Evolutionary conservation across 345 rosid genomes (phyloP).

Genomic region (Physaria fendleri): DNA sequence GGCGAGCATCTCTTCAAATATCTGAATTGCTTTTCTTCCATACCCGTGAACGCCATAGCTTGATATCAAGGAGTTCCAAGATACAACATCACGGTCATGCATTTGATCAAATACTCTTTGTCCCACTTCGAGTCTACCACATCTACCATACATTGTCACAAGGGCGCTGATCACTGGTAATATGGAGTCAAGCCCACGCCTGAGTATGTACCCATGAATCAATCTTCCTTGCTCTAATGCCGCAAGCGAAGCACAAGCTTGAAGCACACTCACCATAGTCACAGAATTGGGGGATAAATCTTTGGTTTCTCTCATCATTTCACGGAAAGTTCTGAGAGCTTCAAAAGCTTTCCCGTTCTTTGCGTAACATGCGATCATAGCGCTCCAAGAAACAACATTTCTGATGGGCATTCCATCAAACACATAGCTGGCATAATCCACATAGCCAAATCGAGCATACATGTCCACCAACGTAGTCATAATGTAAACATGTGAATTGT

Average conservation of each 20-base stretch:
- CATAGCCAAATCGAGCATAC: conserved; percentile 77
- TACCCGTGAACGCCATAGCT: conserved; percentile 78
- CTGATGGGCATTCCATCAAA: conserved; percentile 52
- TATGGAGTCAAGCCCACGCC: conserved; percentile 70
- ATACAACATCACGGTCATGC: conserved; percentile 63
- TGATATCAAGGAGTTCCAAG: conserved; percentile 86
- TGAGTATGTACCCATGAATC: conserved; percentile 69
- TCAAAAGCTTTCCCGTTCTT: conserved; percentile 57
- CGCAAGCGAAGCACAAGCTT: conserved; percentile 81
- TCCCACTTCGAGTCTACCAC: conserved; percentile 68
- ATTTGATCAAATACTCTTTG: conserved; percentile 58
- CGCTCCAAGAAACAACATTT: conserved; percentile 90
- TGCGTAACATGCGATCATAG: conserved; percentile 76
- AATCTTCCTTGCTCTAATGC: conserved; percentile 79
- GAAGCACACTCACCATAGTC: conserved; percentile 89
- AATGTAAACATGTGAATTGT: conserved; percentile 52
- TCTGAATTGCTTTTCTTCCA: conserved; percentile 58
- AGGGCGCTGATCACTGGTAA: conserved; percentile 75
- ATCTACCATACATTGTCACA: conserved; percentile 71
- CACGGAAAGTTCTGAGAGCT: conserved; percentile 61
- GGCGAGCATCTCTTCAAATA: conserved; percentile 62
- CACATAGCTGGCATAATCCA: conserved; percentile 46
- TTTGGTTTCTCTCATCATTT: conserved; percentile 47
- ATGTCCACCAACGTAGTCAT: conserved; percentile 84
- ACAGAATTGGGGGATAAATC: conserved; percentile 61